Base-by-base conservation (phyloP, 768 basidiomycete species). In the Lyophyllum atratum region DNA sequence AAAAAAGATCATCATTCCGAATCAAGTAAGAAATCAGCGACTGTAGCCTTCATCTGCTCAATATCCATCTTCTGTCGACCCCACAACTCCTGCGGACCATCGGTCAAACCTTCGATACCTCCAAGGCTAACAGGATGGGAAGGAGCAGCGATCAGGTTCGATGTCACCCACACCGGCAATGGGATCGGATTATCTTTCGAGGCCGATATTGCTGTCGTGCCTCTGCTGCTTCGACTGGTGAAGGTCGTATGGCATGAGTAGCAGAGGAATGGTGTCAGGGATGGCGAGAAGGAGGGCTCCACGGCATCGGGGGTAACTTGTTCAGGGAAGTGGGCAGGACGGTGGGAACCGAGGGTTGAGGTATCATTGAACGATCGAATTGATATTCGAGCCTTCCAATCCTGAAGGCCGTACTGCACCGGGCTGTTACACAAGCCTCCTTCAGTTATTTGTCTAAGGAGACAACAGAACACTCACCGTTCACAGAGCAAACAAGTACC, bases 341-440 rank as follows among this genome's bases (percentile, higher is more conserved):
- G 60, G 60, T 74, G 70, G 19, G 70, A 62, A 14, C 70, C 69
- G 24, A 66, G 59, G 17, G 66, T 58, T 44, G 68, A 59, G 28
- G 58, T 54, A 55, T 73, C 72, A 19, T 67, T 62, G 46, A 80
- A 80, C 1, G 85, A 80, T 50, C 87, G 82, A 56, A 92, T 87
- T 4, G 92, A 86, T 69, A 89, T 92, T 31, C 79, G 80, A 0
- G 80, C 69, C 66, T 90, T 92, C 92, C 92, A 93, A 33, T 80
- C 83, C 65, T 86, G 86, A 15, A 88, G 75, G 15, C 81, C 85
- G 12, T 69, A 73, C 61, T 90, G 90, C 2, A 81, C 77, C 24
- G 87, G 87, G 49, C 90, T 92, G 58, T 25, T 26, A 21, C 24
- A 6, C 29, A 26, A 24, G 11, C 25, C 21, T 42, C 2, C 64